These are phyloP conservation scores for Fusarium devonianum DNA, from an alignment of 2,329 filamentous ascomycete genomes.

Conservation along the genomic window DNA sequence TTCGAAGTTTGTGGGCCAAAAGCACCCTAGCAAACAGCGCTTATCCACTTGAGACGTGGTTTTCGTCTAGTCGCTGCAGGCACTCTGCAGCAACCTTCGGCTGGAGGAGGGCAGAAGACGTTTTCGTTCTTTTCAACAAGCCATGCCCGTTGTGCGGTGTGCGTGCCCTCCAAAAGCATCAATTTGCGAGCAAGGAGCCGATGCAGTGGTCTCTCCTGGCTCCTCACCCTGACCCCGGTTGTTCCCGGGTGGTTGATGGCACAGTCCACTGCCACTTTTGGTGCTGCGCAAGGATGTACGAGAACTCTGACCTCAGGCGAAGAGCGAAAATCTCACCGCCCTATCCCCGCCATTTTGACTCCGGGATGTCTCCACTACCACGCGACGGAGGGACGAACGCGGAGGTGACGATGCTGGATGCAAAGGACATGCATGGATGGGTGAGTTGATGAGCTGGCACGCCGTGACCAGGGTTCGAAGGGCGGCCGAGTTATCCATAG, in stretches of 20 bases:
- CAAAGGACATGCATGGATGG: neutral
- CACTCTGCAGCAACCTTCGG: constrained; percentile 37
- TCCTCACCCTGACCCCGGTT: constrained; percentile 1
- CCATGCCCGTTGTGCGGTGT: constrained; percentile 22
- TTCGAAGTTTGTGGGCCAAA: constrained; percentile 20
- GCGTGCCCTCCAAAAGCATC: constrained; percentile 22
- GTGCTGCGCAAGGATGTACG: neutral
- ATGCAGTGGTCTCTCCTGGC: constrained; percentile 6
- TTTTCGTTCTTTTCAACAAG: constrained; percentile 1
- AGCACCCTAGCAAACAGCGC: constrained; percentile 20
- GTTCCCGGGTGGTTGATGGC: constrained; percentile 1
- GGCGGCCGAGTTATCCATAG: neutral
- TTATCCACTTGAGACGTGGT: constrained; percentile 21
- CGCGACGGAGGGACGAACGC: constrained; percentile 24
- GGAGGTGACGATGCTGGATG: constrained; percentile 21
- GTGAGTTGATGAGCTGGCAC: constrained; percentile 27
- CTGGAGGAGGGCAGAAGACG: constrained; percentile 8
- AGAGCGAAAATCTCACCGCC: constrained; percentile 22
- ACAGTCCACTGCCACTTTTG: no score
- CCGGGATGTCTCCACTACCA: constrained; percentile 17
- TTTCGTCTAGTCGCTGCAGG: constrained; percentile 35
- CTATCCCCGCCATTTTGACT: constrained; percentile 3
- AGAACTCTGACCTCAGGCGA: neutral
- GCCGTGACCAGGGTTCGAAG: constrained; percentile 13
- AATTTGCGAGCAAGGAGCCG: neutral